Percentiles rank a stretch among this genome's conserved stretches.
These are phyloP conservation scores for Epichloe brachyelytri DNA, from an alignment of 2,329 filamentous ascomycete species.

Conservation along the genomic window DNA sequence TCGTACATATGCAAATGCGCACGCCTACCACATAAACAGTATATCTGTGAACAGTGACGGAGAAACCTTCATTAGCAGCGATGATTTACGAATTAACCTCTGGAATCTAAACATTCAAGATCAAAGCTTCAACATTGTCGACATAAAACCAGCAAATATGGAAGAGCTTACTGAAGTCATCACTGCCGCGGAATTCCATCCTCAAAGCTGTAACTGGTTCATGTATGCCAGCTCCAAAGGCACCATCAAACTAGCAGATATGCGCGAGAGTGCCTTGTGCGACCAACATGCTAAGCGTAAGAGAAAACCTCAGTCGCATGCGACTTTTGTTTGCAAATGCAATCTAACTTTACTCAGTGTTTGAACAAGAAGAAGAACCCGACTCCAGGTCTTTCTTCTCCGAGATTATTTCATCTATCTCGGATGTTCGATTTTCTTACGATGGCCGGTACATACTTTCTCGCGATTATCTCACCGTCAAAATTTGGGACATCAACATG, in stretches of 20 bases:
- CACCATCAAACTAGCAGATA: constrained; percentile 96
- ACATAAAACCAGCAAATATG: constrained; percentile 99
- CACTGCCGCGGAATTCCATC: constrained; percentile 95
- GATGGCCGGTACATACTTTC: constrained; percentile 96
- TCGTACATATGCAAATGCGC: constrained; percentile 93
- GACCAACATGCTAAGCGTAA: constrained; percentile 91
- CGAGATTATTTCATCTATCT: constrained; percentile 98
- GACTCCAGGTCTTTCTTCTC: constrained; percentile 97
- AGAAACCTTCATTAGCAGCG: constrained; percentile 98
- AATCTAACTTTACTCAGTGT: constrained; percentile 47
- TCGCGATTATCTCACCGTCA: constrained; percentile 94
- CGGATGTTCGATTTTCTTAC: constrained; percentile 92
- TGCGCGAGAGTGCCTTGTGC: constrained; percentile 92
- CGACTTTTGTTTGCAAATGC: neutral
- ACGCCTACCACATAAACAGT: constrained; percentile 99
- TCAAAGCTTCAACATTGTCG: constrained; percentile 99
- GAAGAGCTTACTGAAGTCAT: constrained; percentile 98
- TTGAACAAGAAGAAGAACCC: constrained; percentile 97
- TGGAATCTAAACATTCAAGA: constrained; percentile 99
- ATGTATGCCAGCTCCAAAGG: constrained; percentile 99
- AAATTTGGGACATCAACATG: constrained; percentile 99
- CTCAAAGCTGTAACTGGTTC: constrained; percentile 97
- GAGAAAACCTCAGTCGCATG: neutral
- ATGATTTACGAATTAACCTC: constrained; percentile 92
- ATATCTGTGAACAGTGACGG: constrained; percentile 99